Percentiles rank a stretch among this genome's conserved stretches.
phyloP scores from a whole-genome alignment of 495 filamentous ascomycete species.

The Hypomontagnella monticulosa region DNA sequence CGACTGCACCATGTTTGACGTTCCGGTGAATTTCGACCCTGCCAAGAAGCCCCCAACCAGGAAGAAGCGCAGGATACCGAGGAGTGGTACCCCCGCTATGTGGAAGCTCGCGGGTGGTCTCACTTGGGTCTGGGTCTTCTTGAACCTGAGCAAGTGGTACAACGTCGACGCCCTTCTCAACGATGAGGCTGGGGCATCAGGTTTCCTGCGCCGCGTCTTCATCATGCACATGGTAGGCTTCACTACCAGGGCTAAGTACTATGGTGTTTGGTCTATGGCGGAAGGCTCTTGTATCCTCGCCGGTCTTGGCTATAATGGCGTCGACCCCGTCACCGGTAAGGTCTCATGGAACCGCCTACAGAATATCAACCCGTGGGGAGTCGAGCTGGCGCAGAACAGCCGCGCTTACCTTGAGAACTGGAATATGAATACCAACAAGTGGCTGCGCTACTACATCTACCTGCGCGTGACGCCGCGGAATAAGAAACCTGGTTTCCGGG shows the following conservation, averaged over 20 bases:
- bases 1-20: constrained; percentile 91
- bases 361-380: constrained; percentile 82
- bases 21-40: constrained; percentile 80
- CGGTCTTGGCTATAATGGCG: constrained; percentile 92
- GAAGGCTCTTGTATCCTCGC: constrained; percentile 95
- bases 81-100: constrained; percentile 85
- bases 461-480: constrained; percentile 93
- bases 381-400: constrained; percentile 91
- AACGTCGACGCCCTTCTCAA: constrained; percentile 67
- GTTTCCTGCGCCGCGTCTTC: constrained; percentile 76
- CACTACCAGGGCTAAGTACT: constrained; percentile 87
- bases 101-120: constrained; percentile 77
- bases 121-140: constrained; percentile 80
- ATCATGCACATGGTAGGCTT: constrained; percentile 84
- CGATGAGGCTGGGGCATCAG: constrained; percentile 69
- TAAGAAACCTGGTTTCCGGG: constrained; percentile 95
- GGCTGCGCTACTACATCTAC: constrained; percentile 96
- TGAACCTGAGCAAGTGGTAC: constrained; percentile 77
- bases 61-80: constrained; percentile 93
- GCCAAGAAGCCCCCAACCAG: constrained; percentile 83
- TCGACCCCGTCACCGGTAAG: constrained; percentile 82
- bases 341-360: constrained; percentile 89
- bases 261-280: constrained; percentile 91
- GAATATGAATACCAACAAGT: constrained; percentile 99
- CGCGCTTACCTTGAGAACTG: constrained; percentile 87